Conservation (phyloP, 345 rosid genomes). For the Reutealis trisperma region DNA sequence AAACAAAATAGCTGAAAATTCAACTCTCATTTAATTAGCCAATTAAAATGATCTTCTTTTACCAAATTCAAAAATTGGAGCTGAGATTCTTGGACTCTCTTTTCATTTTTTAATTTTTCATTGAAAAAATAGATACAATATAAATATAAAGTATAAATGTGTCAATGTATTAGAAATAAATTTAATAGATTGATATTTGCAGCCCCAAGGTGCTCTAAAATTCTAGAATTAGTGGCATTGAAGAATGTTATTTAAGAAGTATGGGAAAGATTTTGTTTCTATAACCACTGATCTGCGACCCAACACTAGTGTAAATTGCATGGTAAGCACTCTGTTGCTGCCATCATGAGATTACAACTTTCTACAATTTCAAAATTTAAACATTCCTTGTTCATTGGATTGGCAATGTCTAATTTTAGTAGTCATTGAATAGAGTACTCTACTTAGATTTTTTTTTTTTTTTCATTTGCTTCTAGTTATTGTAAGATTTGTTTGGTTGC, state of each 20-base stretch:
- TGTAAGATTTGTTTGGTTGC: no score
- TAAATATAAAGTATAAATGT: no score
- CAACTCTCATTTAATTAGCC: no score
- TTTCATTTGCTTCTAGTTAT: no score
- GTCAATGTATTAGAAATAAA: no score
- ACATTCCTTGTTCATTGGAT: not conserved
- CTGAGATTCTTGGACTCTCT: no score
- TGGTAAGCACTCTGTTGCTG: conserved; percentile 41
- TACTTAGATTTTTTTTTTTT: no score
- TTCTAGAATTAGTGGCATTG: conserved; percentile 72
- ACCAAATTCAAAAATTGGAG: no score
- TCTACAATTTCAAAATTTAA: not conserved
- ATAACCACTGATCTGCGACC: conserved; percentile 91
- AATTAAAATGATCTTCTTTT: no score
- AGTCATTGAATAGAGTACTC: not conserved
- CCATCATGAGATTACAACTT: not conserved
- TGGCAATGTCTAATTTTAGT: not conserved
- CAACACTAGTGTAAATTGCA: conserved; percentile 72
- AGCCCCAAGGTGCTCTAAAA: conserved; percentile 88
- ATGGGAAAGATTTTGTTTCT: conserved; percentile 79
- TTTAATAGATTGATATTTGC: conserved; percentile 88
- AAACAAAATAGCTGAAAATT: no score
- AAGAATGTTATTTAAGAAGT: conserved; percentile 74
- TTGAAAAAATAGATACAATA: no score
- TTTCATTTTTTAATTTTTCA: no score